These are phyloP conservation scores for Aspergillus tubingensis DNA, from an alignment of 2,329 filamentous ascomycete genomes.

Conservation along the genomic window DNA sequence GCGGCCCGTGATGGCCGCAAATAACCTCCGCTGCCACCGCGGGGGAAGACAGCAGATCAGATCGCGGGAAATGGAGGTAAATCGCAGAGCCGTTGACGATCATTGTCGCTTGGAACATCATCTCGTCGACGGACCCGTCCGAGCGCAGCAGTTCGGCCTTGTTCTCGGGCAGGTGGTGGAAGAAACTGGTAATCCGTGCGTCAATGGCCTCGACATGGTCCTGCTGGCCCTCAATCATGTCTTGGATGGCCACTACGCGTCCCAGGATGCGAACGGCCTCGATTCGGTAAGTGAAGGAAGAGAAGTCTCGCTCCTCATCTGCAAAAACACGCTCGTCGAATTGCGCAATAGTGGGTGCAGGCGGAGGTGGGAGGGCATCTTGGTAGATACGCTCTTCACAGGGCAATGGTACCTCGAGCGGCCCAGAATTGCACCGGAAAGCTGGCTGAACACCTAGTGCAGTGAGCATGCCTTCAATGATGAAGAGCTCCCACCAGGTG, in stretches of 20 bases:
- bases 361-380: constrained; percentile 56
- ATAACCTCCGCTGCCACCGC: constrained; percentile 52
- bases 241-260: constrained; percentile 61
- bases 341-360: constrained; percentile 66
- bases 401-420: constrained; percentile 70
- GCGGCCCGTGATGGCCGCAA: constrained; percentile 43
- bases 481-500: constrained; percentile 87
- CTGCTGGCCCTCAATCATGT: constrained; percentile 44
- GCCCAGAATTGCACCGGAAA: constrained; percentile 70
- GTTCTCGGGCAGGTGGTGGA: constrained; percentile 70
- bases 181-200: constrained; percentile 69
- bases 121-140: constrained; percentile 76
- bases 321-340: constrained; percentile 78
- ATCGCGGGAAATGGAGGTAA: constrained; percentile 76
- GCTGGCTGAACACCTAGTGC: constrained; percentile 57
- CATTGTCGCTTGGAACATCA: constrained; percentile 90
- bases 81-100: constrained; percentile 66
- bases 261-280: constrained; percentile 78
- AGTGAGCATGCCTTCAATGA: constrained; percentile 82
- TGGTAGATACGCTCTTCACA: constrained; percentile 74
- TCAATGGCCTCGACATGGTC: constrained; percentile 63
- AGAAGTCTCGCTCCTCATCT: constrained; percentile 68
- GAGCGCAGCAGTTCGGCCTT: constrained; percentile 71
- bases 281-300: constrained; percentile 82
- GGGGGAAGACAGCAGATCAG: constrained; percentile 64